phyloP scores from a whole-genome alignment of 805 yeast species.

The Wickerhamomyces alni region DNA sequence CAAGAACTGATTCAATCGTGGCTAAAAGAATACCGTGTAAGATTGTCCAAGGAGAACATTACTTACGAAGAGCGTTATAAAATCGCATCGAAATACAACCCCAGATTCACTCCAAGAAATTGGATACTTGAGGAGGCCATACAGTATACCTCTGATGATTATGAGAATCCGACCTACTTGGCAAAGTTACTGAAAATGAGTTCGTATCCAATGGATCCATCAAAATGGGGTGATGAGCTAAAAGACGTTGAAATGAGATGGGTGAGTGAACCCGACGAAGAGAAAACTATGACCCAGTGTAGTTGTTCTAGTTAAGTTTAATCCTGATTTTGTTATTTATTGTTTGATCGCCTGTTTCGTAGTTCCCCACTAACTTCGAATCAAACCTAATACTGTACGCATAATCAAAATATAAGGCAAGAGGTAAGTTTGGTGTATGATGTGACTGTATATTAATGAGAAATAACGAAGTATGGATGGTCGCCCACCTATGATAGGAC shows the following conservation, averaged over 20 bases:
- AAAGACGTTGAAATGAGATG: slow-evolving; percentile 54
- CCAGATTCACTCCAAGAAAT: slow-evolving; percentile 74
- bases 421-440: too few relatives aligned
- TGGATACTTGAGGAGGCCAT: slow-evolving; percentile 87
- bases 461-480: too few relatives aligned
- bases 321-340: too few relatives aligned
- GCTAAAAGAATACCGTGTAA: slow-evolving; percentile 41
- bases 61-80: slow-evolving; percentile 34
- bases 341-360: too few relatives aligned
- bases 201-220: slow-evolving; percentile 62
- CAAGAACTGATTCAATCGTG: slow-evolving; percentile 39
- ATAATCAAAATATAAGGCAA: too few relatives aligned
- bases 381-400: too few relatives aligned
- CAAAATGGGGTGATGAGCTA: slow-evolving; percentile 61
- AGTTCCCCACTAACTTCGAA: too few relatives aligned
- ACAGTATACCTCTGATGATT: slow-evolving; percentile 43
- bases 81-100: slow-evolving; percentile 51
- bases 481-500: slow-evolving; percentile 12
- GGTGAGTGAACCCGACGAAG: slow-evolving; percentile 45
- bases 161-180: slow-evolving; percentile 45
- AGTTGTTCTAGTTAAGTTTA: slow-evolving; percentile 51
- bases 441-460: too few relatives aligned
- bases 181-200: slow-evolving; percentile 66
- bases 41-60: slow-evolving; percentile 33
- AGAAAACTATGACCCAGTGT: slow-evolving; percentile 61